phyloP scores from a whole-genome alignment of 805 yeast species.

The Spathaspora girioi region DNA sequence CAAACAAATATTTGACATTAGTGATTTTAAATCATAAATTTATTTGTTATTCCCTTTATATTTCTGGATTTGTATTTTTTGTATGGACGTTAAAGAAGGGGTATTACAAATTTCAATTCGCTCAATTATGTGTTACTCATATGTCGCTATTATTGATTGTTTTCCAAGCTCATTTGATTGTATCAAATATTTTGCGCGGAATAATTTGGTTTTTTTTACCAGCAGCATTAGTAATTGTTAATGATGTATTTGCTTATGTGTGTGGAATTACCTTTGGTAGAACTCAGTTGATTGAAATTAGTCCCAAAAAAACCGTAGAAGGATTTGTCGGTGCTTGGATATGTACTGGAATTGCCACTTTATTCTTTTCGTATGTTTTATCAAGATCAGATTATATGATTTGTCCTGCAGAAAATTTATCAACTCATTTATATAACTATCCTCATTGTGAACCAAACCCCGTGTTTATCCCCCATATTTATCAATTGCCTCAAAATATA shows the following conservation, averaged over 20 bases:
- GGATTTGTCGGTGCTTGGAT: conserved; percentile 98
- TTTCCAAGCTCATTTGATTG: conserved; percentile 90
- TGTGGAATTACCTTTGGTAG: conserved; percentile 96
- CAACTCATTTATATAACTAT: conserved; percentile 58
- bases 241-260: conserved; percentile 93
- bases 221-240: conserved; percentile 84
- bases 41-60: conserved; percentile 77
- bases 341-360: conserved; percentile 76
- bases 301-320: conserved; percentile 96
- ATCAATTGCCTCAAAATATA: conserved; percentile 67
- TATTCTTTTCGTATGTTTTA: conserved; percentile 60
- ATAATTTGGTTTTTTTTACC: conserved; percentile 94
- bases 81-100: conserved; percentile 89
- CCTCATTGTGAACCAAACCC: conserved; percentile 82
- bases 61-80: conserved; percentile 84
- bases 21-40: conserved; percentile 78
- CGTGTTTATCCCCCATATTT: conserved; percentile 79
- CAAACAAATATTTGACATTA: conserved; percentile 51
- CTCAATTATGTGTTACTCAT: conserved; percentile 89
- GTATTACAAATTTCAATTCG: conserved; percentile 85
- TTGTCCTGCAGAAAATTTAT: conserved; percentile 76
- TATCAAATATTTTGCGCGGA: conserved; percentile 84
- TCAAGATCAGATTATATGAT: conserved; percentile 70
- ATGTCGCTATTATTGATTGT: conserved; percentile 89
- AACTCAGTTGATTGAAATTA: conserved; percentile 86